Base-by-base conservation (phyloP, 176 grass and related monocot genomes). In the Phyllostachys edulis region DNA sequence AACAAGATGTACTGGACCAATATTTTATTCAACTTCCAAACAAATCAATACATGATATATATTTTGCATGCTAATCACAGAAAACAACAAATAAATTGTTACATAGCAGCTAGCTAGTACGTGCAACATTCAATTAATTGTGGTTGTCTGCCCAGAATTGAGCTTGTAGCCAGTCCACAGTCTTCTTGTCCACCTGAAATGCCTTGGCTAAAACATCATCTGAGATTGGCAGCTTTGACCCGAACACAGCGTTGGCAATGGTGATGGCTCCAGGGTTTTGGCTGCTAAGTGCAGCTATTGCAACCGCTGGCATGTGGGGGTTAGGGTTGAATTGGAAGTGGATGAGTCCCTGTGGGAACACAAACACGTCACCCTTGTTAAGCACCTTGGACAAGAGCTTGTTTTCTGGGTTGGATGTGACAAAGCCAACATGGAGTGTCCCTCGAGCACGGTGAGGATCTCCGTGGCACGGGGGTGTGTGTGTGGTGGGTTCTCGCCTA, bases 381-480 rank as follows among this genome's bases (percentile, higher is more conserved):
- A 82, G 68, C 17, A n/a, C 26, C 67, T 73, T 82, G 6, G 54
- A 4, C 27, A 73, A 73, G 5, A 82, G 5, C 68, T 62, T 83
- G 69, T 83, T 83, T 1, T 57, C 21, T 6, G 2, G 17, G 56
- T 83, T 83, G 0, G 69, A 83, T 0, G 69, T 83, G 16, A 83
- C 41, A 0, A 73, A 73, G 5, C 80, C 69, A 8, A 82, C 80
- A 24, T 82, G 50, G 40, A 82, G 80, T 4, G 69, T 72, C 69
- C 80, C 26, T 82, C 80, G 0, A 82, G 1, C 4, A 82, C 80
- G 1, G 80, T 82, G 13, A 82, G 39, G 26, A 72, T 82, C 68
- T 72, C 80, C 1, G 68, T 82, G 2, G 80, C 80, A 36, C 68
- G 68, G 0, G 80, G 80, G 3, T 82, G 80, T 0, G 38, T 63